Evolutionary conservation across 2,329 filamentous ascomycete genomes (phyloP), one percentile per base, ranked within the genome.

Genomic region (Penicillium aurantiogriseum): DNA sequence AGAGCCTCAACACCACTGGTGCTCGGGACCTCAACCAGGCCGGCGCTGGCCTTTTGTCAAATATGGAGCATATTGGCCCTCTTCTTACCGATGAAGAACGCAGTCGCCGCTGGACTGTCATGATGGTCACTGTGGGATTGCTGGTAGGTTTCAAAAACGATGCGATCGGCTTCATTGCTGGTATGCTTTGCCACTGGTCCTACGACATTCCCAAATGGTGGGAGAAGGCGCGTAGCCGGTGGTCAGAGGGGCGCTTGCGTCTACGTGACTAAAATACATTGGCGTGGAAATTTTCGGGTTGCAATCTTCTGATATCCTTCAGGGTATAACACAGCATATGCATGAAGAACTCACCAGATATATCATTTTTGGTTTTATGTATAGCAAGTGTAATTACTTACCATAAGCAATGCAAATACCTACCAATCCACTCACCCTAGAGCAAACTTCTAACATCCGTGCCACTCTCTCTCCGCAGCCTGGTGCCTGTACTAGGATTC

Each of bases 121-220:
- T 97, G 92, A 81, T 96, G 57, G 88, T 92, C 60, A 97, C 93
- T 0, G 86, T 91, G 9, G 92, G 90, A 0, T 84, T 88, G 3
- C 82, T 96, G 53, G 75, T 97, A 49, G 91, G 91, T 0, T 96
- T 96, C 68, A 89, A 86, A 72, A 97, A 97, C 69, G 92, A 96
- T 74, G 92, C 88, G 0, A 84, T 96, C 6, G 93, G 93, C 0
- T 96, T 97, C 67, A 59, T 89, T 15, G 90, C 88, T 0, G 93
- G 93, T 0, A 84, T 96, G 80, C 71, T 90, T 4, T 95, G 91
- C 71, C 86, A 93, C 74, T 88, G 83, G 76, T 84, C 85, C 0
- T 89, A 92, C 66, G 73, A 75, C 56, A 49, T 78, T 45, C 76
- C 77, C 0, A 56, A 15, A 0, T 58, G 69, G 33, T 63, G 67